These are phyloP conservation scores for Gossypium thurberi DNA, from an alignment of 345 rosid genomes.

Conservation along the genomic window DNA sequence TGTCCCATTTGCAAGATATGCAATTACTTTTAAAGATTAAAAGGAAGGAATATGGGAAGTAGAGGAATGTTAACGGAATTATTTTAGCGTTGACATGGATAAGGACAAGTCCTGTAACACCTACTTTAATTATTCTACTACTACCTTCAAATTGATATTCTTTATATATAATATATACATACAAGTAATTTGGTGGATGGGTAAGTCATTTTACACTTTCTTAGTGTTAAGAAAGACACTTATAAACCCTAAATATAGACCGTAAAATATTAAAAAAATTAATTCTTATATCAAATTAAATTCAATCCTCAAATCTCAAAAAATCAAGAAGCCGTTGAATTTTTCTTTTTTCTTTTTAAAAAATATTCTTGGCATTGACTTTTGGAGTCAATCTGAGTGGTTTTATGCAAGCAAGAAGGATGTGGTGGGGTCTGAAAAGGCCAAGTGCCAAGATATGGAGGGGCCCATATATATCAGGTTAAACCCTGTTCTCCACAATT, in stretches of 20 bases:
- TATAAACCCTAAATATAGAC: fast-evolving
- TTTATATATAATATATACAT: neutral
- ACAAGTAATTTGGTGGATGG: no score
- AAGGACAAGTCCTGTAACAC: neutral
- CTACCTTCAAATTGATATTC: neutral
- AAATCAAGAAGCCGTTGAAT: neutral
- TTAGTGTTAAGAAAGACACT: fast-evolving
- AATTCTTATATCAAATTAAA: no score
- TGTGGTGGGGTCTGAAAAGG: neutral
- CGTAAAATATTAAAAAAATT: fast-evolving
- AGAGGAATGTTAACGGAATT: neutral
- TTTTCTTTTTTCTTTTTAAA: no score
- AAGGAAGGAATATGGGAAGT: neutral
- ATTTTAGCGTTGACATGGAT: slow-evolving; percentile 12
- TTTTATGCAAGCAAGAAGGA: neutral
- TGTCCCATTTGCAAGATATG: slow-evolving; percentile 4
- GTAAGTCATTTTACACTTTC: fast-evolving
- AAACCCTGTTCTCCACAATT: neutral
- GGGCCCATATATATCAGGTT: neutral
- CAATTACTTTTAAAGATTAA: neutral
- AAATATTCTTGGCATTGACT: neutral
- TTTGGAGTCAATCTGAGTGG: neutral
- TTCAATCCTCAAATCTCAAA: neutral
- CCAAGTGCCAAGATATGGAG: slow-evolving; percentile 7
- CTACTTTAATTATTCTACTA: slow-evolving; percentile 13